These are phyloP conservation scores for Penicillium olsonii DNA, from an alignment of 2,329 filamentous ascomycete species.

Conservation along the genomic window DNA sequence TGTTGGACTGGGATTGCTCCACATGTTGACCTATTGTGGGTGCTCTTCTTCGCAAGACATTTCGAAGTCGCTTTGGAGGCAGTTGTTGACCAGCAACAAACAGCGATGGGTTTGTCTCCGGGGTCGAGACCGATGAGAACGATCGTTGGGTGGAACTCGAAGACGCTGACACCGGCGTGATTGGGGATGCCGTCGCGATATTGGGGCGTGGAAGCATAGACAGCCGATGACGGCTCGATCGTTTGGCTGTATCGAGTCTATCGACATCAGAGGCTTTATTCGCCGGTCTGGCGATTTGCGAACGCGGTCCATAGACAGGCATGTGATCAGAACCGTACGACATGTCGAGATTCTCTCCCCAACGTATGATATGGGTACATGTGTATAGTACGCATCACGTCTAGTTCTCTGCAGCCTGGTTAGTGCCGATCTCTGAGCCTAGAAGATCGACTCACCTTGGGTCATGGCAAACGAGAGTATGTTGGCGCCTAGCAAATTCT, in stretches of 20 bases:
- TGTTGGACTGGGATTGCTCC: conserved; percentile 25
- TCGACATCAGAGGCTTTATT: conserved; percentile 29
- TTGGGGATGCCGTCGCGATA: conserved; percentile 20
- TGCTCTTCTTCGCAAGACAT: conserved; percentile 45
- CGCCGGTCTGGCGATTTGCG: conserved; percentile 30
- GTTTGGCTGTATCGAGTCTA: conserved; percentile 19
- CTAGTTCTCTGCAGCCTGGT: background rate
- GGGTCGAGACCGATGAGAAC: conserved; percentile 14
- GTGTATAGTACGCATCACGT: conserved; percentile 35
- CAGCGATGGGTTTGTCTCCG: conserved; percentile 16
- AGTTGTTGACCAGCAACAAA: conserved; percentile 17
- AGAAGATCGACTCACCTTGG: background rate
- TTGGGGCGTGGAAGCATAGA: conserved; percentile 34
- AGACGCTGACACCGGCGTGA: conserved; percentile 16
- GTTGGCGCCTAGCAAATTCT: background rate
- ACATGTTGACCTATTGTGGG: conserved; percentile 42
- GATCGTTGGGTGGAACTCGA: conserved; percentile 11
- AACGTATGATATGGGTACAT: conserved; percentile 28
- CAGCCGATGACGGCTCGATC: conserved; percentile 24
- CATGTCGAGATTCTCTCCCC: conserved; percentile 35
- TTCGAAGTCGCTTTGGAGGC: conserved; percentile 32
- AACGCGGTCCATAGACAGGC: conserved; percentile 26
- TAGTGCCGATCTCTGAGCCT: background rate
- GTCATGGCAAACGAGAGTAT: conserved; percentile 6
- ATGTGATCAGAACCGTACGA: conserved; percentile 36